Conservation (phyloP, 2,329 filamentous ascomycete species). For the Fusarium pseudograminearum region DNA sequence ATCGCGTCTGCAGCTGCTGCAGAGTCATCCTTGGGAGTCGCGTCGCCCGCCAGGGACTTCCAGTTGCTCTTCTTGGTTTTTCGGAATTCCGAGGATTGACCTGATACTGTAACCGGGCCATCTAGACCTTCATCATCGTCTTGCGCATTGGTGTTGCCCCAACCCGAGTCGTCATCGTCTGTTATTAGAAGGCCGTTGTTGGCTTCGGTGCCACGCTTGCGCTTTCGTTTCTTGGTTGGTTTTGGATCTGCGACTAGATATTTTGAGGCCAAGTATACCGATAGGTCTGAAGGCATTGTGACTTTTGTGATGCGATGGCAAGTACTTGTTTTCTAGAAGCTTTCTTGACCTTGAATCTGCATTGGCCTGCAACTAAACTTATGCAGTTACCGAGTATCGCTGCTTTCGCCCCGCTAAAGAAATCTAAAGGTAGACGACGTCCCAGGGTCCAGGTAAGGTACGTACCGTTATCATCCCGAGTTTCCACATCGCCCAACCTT, state of each 20-base stretch:
- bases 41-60: constrained; percentile 72
- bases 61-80: constrained; percentile 83
- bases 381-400: constrained; percentile 45
- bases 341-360: constrained; percentile 9
- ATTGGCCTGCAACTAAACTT: constrained; percentile 25
- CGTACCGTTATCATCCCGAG: constrained; percentile 42
- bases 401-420: constrained; percentile 26
- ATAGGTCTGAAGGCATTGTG: constrained; percentile 71
- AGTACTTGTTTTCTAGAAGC: neutral
- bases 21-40: constrained; percentile 55
- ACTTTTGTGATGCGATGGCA: neutral
- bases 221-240: constrained; percentile 72
- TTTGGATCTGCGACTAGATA: constrained; percentile 77
- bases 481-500: constrained; percentile 46
- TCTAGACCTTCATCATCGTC: constrained; percentile 68
- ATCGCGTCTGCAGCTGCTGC: constrained; percentile 81
- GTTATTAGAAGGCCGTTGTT: constrained; percentile 72
- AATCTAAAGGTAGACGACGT: constrained; percentile 21
- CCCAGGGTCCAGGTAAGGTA: constrained; percentile 36
- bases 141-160: constrained; percentile 56
- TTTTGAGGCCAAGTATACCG: constrained; percentile 89
- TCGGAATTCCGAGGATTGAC: constrained; percentile 72
- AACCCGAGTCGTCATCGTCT: constrained; percentile 71
- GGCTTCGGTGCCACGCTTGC: constrained; percentile 61
- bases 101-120: constrained; percentile 60